phyloP scores from a whole-genome alignment of 768 basidiomycete genomes.

The Scleroderma bovista region DNA sequence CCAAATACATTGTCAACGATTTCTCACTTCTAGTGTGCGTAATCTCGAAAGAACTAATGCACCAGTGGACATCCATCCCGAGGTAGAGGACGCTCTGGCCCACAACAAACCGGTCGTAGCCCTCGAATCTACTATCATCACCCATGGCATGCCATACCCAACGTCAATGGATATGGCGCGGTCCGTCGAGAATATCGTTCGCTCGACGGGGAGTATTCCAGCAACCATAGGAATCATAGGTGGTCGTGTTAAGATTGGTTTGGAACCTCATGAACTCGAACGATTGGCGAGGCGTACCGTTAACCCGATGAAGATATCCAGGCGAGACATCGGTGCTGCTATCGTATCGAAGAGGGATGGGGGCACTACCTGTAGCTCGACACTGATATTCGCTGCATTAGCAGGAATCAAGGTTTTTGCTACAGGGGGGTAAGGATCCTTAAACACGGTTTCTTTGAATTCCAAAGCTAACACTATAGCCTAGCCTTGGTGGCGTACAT shows the following conservation, averaged over 20 bases:
- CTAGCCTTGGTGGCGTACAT: constrained; percentile 80
- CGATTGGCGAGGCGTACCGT: constrained; percentile 51
- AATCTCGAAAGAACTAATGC: constrained; percentile 6
- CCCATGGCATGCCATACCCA: constrained; percentile 88
- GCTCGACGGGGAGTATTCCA: constrained; percentile 72
- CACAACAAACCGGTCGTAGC: constrained; percentile 72
- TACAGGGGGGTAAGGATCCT: constrained; percentile 76
- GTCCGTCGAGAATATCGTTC: constrained; percentile 68
- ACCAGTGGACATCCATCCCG: constrained; percentile 70
- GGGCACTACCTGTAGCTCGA: constrained; percentile 76
- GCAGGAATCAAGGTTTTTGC: constrained; percentile 91
- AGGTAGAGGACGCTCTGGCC: constrained; percentile 76
- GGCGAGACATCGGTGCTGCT: constrained; percentile 77
- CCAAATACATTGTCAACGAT: constrained; percentile 1
- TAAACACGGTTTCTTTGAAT: neutral
- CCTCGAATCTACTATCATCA: constrained; percentile 87
- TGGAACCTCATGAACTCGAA: constrained; percentile 59
- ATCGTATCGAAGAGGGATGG: constrained; percentile 65
- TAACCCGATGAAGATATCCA: constrained; percentile 61
- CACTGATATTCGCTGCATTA: constrained; percentile 67
- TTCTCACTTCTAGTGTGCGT: neutral
- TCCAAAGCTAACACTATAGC: constrained; percentile 5
- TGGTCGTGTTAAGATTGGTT: constrained; percentile 84
- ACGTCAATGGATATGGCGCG: constrained; percentile 65
- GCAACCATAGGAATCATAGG: constrained; percentile 85